Conservation (phyloP, 441 rosid species). For the Cnidoscolus chayamansa region DNA sequence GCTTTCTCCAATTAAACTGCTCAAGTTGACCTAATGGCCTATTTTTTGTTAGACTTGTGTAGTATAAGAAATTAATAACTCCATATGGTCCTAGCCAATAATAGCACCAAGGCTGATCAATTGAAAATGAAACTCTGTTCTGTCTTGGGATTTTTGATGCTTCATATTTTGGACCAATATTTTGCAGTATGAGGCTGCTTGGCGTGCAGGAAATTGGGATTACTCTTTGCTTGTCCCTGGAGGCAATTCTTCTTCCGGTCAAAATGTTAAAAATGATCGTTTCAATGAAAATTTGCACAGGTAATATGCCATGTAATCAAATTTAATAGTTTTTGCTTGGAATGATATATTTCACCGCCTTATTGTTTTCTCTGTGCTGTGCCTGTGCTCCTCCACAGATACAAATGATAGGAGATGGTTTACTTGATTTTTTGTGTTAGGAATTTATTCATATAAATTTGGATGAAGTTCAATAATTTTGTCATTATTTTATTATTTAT, state of each 20-base stretch:
- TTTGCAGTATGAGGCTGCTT: constrained; percentile 94
- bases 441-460: background rate
- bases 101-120: background rate
- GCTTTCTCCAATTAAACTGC: constrained; percentile 1
- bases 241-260: constrained; percentile 44
- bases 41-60: background rate
- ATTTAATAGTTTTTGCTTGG: background rate
- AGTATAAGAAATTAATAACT: background rate
- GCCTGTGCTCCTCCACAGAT: background rate
- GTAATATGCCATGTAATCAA: constrained; percentile 37
- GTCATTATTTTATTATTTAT: background rate
- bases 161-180: constrained; percentile 18
- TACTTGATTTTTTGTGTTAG: background rate
- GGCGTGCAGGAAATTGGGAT: constrained; percentile 99
- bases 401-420: background rate
- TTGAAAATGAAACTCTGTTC: background rate
- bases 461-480: background rate
- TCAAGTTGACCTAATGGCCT: background rate
- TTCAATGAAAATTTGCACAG: constrained; percentile 84
- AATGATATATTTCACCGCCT: background rate
- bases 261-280: constrained; percentile 45
- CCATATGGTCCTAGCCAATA: background rate
- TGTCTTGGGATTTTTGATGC: constrained; percentile 2
- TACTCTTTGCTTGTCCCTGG: constrained; percentile 60
- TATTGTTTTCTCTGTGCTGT: background rate